Percentiles rank a stretch among this genome's conserved stretches.
Conservation (phyloP, 73 alveolate species). For the Blepharisma stoltei region DNA sequence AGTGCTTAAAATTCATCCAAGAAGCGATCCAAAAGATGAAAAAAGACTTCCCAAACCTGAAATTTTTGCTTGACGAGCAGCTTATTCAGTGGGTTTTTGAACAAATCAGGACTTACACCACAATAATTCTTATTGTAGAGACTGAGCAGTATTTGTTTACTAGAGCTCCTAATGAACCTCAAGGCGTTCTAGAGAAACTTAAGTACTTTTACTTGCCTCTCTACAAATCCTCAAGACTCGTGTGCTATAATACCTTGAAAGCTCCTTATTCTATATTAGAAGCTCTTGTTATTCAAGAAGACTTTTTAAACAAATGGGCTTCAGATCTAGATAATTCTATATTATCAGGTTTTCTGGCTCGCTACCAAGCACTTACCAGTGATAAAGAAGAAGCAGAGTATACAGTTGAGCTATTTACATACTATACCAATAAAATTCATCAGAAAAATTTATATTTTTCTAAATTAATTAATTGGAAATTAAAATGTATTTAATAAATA, state of each 20-base stretch:
- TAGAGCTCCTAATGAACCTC: neutral
- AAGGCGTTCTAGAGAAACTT: neutral
- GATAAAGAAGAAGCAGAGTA: too few species aligned
- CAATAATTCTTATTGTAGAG: neutral
- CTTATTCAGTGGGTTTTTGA: neutral
- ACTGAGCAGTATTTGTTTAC: neutral
- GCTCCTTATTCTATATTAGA: neutral
- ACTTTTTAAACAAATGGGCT: neutral
- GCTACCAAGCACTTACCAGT: too few species aligned
- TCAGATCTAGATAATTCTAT: too few species aligned
- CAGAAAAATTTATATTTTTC: too few species aligned
- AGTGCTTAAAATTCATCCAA: neutral
- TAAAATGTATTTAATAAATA: too few species aligned
- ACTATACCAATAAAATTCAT: too few species aligned
- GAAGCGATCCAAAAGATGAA: neutral
- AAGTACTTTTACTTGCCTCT: neutral
- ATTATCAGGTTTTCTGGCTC: too few species aligned
- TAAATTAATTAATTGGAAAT: too few species aligned
- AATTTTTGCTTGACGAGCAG: neutral
- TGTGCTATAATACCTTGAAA: neutral
- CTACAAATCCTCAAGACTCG: neutral
- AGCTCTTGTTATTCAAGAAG: conserved; percentile 2
- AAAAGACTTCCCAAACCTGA: neutral
- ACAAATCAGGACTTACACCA: neutral
- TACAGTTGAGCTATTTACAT: too few species aligned